Percentiles rank a stretch among this genome's conserved stretches.
Conservation (phyloP, 129 eudicot genomes). For the Apium graveolens region DNA sequence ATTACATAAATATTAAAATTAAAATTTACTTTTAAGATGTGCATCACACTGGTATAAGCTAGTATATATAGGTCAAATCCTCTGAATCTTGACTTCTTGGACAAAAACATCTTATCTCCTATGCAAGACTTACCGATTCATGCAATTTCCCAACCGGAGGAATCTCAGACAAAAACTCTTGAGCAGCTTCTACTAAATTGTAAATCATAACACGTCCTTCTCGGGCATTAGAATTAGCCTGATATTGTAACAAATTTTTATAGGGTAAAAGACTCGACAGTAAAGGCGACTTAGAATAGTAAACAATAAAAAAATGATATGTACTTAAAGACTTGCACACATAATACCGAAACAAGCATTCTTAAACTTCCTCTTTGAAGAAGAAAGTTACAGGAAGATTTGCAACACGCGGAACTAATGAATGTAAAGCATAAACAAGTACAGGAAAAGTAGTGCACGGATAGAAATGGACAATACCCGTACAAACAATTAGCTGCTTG, state of each 20-base stretch:
- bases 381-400: neutral
- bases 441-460: neutral
- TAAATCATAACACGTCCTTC: slow-evolving; percentile 99
- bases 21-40: too few species aligned
- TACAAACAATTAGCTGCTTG: too few species aligned
- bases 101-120: neutral
- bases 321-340: neutral
- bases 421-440: neutral
- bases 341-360: neutral
- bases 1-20: too few species aligned
- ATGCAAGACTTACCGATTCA: slow-evolving; percentile 27
- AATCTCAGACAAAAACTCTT: slow-evolving; percentile 93
- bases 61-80: neutral
- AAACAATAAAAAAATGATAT: neutral
- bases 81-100: neutral
- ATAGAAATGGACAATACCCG: neutral
- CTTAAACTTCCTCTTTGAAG: neutral
- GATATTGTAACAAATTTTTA: slow-evolving; percentile 9
- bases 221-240: slow-evolving; percentile 95
- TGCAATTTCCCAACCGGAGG: slow-evolving; percentile 41
- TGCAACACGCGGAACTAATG: neutral
- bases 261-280: neutral
- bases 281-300: neutral
- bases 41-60: neutral
- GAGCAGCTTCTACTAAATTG: slow-evolving; percentile 97